phyloP scores from a whole-genome alignment of 2,329 filamentous ascomycete genomes.

The Ceratocystis harringtonii region DNA sequence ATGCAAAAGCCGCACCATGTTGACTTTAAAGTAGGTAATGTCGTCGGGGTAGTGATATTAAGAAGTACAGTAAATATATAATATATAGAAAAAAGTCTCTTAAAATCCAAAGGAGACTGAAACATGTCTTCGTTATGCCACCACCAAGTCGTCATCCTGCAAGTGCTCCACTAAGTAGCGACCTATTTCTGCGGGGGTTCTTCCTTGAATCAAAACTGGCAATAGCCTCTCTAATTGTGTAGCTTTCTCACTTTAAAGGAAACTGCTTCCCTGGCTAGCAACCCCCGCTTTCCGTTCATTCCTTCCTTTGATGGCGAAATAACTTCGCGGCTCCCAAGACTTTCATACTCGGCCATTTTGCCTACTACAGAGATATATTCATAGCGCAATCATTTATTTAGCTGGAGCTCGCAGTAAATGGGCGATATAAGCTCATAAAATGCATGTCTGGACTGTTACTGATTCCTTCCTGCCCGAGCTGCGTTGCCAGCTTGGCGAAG shows the following conservation, averaged over 20 bases:
- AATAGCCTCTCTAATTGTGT: background rate
- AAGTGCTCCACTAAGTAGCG: background rate
- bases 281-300: background rate
- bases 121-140: background rate
- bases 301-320: background rate
- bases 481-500: conserved; percentile 56
- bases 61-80: background rate
- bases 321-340: background rate
- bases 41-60: background rate
- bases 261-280: background rate
- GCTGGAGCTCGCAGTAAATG: too few relatives aligned
- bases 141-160: background rate
- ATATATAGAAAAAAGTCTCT: background rate
- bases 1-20: too few relatives aligned
- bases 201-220: background rate
- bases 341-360: background rate
- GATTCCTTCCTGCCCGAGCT: conserved; percentile 43
- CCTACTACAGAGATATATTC: background rate
- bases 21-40: too few relatives aligned
- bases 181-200: background rate
- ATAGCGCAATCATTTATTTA: background rate
- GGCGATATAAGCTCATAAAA: background rate
- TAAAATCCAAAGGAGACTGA: too few relatives aligned
- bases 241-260: background rate
- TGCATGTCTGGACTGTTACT: conserved; percentile 37